Base-by-base conservation (phyloP, 2,329 filamentous ascomycete genomes). In the Knufia petricola region DNA sequence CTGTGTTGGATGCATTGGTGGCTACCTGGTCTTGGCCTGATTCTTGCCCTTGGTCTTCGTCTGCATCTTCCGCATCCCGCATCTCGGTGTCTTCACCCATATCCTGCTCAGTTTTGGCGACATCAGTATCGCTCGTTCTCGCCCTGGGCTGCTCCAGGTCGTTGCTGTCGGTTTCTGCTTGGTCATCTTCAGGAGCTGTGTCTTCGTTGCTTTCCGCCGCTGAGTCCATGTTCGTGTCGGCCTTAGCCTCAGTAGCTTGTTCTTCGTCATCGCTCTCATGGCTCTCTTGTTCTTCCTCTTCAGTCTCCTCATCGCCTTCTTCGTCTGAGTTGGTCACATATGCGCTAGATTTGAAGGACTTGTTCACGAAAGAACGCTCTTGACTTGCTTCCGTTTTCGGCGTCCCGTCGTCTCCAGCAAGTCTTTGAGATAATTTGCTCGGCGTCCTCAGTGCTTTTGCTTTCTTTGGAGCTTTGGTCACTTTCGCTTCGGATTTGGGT, bases 381-480 rank as follows among this genome's bases (percentile, higher is more conserved):
- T 3, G 19, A 10, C 15, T 32, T 38, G 20, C 2, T 30, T 23
- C 15, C n/a, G 7, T 13, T 10, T 39, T 47, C 30, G 12, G 8
- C 4, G 19, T 36, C 32, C 20, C 26, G 10, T 47, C 36, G 20
- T 38, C 19, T 44, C 50, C 32, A 24, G 48, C 23, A 49, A 46
- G 24, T 13, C 56, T 49, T 19, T 44, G 19, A 44, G 52, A 50
- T 55, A 57, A 54, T 38, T 56, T 58, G 8, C 50, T 54, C 20
- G 55, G 54, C 9, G 46, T 52, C 17, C 44, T 24, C 24, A 21
- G 39, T 28, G 10, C 21, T 15, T 26, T 42, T 3, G 21, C 6
- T 28, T 28, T 28, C 26, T 12, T 28, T 12, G 6, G 6, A 6
- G 26, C 26, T 28, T 28, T 28, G 6, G 26, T 6, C 26, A 12